These are phyloP conservation scores for Royoungia palumana DNA, from an alignment of 768 basidiomycete species.

Conservation along the genomic window DNA sequence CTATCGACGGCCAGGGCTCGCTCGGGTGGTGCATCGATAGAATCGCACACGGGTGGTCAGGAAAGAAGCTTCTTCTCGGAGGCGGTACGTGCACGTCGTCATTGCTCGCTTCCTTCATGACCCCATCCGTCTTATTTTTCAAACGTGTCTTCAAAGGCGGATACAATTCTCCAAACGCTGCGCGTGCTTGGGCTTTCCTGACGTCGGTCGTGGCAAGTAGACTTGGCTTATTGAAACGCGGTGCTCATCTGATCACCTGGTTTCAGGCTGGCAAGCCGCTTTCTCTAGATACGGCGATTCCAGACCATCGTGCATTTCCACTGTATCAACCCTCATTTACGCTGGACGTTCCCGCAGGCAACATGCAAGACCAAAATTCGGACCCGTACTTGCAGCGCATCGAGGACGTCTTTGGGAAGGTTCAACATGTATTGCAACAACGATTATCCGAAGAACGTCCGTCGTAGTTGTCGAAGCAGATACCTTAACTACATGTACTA, in stretches of 20 bases:
- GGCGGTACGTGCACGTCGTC: constrained; percentile 47
- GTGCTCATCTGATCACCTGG: not conserved
- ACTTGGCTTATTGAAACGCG: not conserved
- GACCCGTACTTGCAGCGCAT: constrained; percentile 50
- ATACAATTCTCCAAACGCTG: constrained; percentile 79
- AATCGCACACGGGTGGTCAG: constrained; percentile 52
- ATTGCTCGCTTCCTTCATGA: not conserved
- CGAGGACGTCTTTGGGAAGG: constrained; percentile 37
- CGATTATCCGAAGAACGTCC: constrained; percentile 7
- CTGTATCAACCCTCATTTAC: constrained; percentile 79
- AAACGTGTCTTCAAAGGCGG: constrained; percentile 52
- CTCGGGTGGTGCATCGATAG: constrained; percentile 65
- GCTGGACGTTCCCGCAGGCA: constrained; percentile 70
- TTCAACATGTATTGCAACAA: constrained; percentile 24
- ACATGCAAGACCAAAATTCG: constrained; percentile 71
- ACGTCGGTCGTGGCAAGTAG: constrained; percentile 69
- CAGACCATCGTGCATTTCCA: constrained; percentile 72
- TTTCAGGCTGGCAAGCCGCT: constrained; percentile 54
- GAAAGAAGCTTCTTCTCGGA: constrained; percentile 68
- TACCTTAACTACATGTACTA: not conserved
- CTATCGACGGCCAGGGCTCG: constrained; percentile 54
- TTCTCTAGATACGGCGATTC: constrained; percentile 60
- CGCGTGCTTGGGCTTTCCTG: constrained; percentile 81
- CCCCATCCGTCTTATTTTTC: not conserved
- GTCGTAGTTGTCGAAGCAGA: not conserved